Evolutionary conservation across 2,329 filamentous ascomycete genomes (phyloP).

Genomic region (Fusarium sp.): DNA sequence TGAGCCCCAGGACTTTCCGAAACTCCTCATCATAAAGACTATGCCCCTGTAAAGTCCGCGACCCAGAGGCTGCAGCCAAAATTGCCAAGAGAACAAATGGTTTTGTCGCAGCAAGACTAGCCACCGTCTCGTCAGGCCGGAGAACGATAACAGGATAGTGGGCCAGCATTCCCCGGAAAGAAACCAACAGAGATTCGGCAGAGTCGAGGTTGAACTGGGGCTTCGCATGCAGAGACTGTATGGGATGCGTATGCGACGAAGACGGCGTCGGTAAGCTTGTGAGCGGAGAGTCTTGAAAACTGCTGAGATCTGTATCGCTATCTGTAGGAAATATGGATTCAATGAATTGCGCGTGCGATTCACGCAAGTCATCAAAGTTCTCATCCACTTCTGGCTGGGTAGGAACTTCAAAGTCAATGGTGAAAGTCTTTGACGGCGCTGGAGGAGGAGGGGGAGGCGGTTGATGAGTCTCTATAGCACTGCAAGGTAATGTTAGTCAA

Average conservation of each 20-base stretch:
- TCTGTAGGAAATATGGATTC: conserved; percentile 54
- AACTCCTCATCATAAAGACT: conserved; percentile 68
- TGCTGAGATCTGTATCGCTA: conserved; percentile 34
- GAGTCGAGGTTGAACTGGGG: conserved; percentile 67
- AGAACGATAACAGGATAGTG: conserved; percentile 60
- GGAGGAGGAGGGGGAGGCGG: conserved; percentile 44
- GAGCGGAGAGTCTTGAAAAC: conserved; percentile 35
- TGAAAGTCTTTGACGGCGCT: conserved; percentile 62
- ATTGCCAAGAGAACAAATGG: conserved; percentile 68
- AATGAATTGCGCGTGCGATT: conserved; percentile 56
- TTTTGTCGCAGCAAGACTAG: conserved; percentile 56
- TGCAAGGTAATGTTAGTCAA: neutral
- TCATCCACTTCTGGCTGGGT: conserved; percentile 53
- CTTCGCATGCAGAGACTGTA: conserved; percentile 57
- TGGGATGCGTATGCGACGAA: conserved; percentile 48
- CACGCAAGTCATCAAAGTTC: conserved; percentile 56
- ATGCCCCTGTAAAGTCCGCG: conserved; percentile 62
- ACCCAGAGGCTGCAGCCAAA: conserved; percentile 61
- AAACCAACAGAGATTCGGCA: conserved; percentile 58
- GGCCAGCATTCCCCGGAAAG: conserved; percentile 57
- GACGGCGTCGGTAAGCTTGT: conserved; percentile 45
- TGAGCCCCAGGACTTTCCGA: conserved; percentile 65
- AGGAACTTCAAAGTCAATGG: conserved; percentile 63
- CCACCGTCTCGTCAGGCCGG: conserved; percentile 55
- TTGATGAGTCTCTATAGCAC: conserved; percentile 39